These are phyloP conservation scores for Nymphaea thermarum DNA, from an alignment of 164 flowering plant genomes.

Conservation along the genomic window DNA sequence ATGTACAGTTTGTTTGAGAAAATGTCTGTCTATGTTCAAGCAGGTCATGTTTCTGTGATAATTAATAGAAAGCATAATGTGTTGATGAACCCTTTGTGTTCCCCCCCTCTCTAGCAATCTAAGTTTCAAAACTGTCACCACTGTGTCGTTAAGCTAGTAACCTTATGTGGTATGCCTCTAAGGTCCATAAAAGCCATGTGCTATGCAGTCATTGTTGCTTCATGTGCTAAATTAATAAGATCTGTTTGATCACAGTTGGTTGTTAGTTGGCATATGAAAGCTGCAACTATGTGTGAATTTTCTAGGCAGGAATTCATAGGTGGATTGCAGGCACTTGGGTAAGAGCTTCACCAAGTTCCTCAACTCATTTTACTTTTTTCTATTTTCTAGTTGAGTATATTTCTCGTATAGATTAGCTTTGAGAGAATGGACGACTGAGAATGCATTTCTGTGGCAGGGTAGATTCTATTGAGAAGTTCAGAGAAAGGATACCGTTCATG, in stretches of 20 bases:
- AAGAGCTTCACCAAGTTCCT: slow-evolving; percentile 5
- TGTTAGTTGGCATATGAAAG: slow-evolving; percentile 98
- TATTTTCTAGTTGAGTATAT: background rate
- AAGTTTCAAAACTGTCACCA: too few species aligned
- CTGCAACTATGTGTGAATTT: slow-evolving; percentile 98
- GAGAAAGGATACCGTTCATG: slow-evolving; percentile 72
- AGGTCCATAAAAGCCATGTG: too few species aligned
- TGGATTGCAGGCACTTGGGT: slow-evolving; percentile 90
- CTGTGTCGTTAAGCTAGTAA: too few species aligned
- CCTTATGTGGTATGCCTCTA: too few species aligned
- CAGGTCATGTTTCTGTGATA: too few species aligned
- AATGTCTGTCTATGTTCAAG: too few species aligned
- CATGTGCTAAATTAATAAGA: background rate
- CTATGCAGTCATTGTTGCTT: background rate
- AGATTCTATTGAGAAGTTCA: slow-evolving; percentile 86
- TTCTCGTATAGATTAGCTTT: background rate
- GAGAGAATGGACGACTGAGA: background rate
- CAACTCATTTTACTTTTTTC: background rate
- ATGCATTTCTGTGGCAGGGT: slow-evolving; percentile 44
- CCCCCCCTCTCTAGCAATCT: too few species aligned
- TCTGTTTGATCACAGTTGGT: slow-evolving; percentile 48
- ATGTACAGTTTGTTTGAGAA: too few species aligned
- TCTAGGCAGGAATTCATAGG: slow-evolving; percentile 86
- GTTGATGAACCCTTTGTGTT: too few species aligned
- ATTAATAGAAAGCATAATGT: too few species aligned